phyloP scores from a whole-genome alignment of 1,139 yeast species.

The Taphrina betulina region DNA sequence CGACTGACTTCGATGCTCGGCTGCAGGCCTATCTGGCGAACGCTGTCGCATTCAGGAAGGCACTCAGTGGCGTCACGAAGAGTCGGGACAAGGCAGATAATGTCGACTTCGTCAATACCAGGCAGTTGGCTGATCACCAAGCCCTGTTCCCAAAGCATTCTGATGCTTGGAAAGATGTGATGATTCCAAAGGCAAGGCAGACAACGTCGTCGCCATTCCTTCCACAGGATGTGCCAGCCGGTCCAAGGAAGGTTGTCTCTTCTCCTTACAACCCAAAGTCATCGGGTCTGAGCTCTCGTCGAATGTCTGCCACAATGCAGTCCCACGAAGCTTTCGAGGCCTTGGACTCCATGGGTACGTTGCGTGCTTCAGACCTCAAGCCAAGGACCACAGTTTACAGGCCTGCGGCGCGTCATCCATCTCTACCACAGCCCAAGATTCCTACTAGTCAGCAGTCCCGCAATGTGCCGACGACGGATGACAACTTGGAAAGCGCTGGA shows the following conservation, averaged over 20 bases:
- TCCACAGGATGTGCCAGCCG: constrained; percentile 8
- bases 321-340: not conserved
- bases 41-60: constrained; percentile 31
- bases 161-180: constrained; percentile 30
- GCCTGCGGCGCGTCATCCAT: constrained; percentile 26
- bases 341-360: constrained; percentile 19
- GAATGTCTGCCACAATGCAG: constrained; percentile 12
- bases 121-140: constrained; percentile 28
- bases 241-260: not conserved
- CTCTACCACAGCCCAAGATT: constrained; percentile 21
- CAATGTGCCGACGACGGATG: not conserved
- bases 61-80: constrained; percentile 27
- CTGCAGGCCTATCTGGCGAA: constrained; percentile 29
- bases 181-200: constrained; percentile 13
- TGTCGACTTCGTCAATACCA: constrained; percentile 27
- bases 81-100: constrained; percentile 24
- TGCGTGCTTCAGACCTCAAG: constrained; percentile 20
- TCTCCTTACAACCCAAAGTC: constrained; percentile 21
- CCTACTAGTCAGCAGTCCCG: not conserved
- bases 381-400: constrained; percentile 10
- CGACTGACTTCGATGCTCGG: constrained; percentile 25
- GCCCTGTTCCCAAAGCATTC: constrained; percentile 29
- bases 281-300: constrained; percentile 8
- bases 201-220: constrained; percentile 7
- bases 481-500: constrained; percentile 10